A percentile compares a stretch with the other conserved stretches of the same genome.
phyloP scores from a whole-genome alignment of 1,284 basidiomycete species.

The Phellopilus nigrolimitatus region DNA sequence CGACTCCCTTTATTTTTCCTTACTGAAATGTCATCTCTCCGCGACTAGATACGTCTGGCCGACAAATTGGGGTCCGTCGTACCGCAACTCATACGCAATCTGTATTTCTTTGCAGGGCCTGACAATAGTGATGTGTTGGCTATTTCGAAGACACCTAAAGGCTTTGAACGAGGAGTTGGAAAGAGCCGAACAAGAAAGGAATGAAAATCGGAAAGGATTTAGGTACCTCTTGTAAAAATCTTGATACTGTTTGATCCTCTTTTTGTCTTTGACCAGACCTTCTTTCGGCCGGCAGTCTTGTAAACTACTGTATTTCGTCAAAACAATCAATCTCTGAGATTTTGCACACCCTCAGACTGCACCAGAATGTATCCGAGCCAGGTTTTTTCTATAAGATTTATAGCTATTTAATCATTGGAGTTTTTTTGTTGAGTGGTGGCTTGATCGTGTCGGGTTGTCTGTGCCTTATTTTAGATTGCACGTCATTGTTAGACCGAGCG shows the following conservation, averaged over 20 bases:
- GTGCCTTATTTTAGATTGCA: too few species aligned
- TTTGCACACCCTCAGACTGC: too few species aligned
- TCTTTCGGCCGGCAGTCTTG: too few species aligned
- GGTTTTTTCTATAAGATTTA: too few species aligned
- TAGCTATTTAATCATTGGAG: too few species aligned
- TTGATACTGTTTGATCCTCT: not conserved
- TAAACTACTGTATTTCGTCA: too few species aligned
- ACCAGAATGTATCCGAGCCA: too few species aligned
- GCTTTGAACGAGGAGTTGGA: conserved; percentile 33
- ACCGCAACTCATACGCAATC: conserved; percentile 40
- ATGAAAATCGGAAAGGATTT: conserved; percentile 27
- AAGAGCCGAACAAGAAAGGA: conserved; percentile 29
- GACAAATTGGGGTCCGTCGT: conserved; percentile 39
- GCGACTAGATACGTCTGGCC: conserved; percentile 37
- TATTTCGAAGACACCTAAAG: conserved; percentile 40
- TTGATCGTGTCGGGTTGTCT: too few species aligned
- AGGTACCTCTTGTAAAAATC: conserved; percentile 28
- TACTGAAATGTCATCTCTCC: not conserved
- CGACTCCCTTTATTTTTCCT: not conserved
- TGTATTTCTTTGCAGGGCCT: conserved; percentile 41
- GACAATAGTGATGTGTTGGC: conserved; percentile 43
- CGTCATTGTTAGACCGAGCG: too few species aligned
- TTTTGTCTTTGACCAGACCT: not conserved
- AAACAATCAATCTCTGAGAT: too few species aligned
- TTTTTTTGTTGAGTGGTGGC: too few species aligned